Base-by-base conservation (phyloP, 192 early-diverging fungal species). In the Coemansia sp. region DNA sequence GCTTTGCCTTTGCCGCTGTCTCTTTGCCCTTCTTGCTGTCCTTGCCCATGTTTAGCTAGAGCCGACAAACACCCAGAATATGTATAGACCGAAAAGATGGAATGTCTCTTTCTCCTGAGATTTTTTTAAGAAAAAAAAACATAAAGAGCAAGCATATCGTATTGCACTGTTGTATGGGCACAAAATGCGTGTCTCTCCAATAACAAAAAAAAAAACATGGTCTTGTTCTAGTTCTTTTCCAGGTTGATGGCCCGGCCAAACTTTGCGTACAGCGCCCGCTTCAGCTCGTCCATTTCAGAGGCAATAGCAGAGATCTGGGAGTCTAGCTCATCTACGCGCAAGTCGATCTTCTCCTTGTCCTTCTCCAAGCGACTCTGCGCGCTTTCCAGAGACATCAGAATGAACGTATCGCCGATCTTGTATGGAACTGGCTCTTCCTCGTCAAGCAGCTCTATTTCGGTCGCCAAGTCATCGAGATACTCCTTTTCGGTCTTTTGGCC, bases 241-340 rank as follows among this genome's bases (percentile, higher is more conserved):
- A 98, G 82, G 71, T 98, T 98, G 74, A 98, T 98, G 15, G 91
- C 88, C 35, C 86, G 91, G 19, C 95, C 95, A 83, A 99, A 99
- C 68, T 92, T 93, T 33, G 82, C 88, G 60, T 99, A 97, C 27
- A 99, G 82, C 9, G 72, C 57, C 50, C 82, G 89, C 73, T 99
- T 99, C 27, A 99, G 84, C 44, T 83, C 86, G 5, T 82, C 86
- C 95, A 98, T 95, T 62, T 93, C 81, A 2, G 76, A 80, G 22
- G 86, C 77, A 10, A 85, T 76, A 18, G 63, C 66, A 22, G 85
- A 76, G 53, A 95, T 89, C 60, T 91, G 81, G 11, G 44, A 56
- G 72, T 87, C 84, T 29, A 92, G 52, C 0, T 73, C 76, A 9
- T 87, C 86, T 4, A 95, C 74, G 15, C 86, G 84, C 8, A 64